Evolutionary conservation across 768 basidiomycete genomes (phyloP).

Genomic region (Auricularia auricula-judae): DNA sequence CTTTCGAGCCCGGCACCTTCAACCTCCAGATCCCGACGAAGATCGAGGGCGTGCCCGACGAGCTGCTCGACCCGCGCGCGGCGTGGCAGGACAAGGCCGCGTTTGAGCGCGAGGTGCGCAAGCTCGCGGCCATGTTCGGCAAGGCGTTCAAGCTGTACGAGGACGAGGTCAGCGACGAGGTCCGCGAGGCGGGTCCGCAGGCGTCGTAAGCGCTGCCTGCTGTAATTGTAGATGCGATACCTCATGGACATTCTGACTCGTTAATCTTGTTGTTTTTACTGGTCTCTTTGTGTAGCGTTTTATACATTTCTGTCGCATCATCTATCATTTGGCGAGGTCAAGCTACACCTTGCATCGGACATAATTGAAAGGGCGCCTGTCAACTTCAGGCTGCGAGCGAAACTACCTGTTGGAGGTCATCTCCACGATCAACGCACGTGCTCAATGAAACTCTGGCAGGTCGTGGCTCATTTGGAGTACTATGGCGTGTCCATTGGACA

Average conservation of each 20-base stretch:
- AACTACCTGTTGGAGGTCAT: too few species aligned
- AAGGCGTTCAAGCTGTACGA: constrained; percentile 91
- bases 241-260: too few species aligned
- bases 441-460: too few species aligned
- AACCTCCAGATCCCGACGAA: constrained; percentile 72
- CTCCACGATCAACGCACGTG: too few species aligned
- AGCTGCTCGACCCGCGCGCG: constrained; percentile 76
- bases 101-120: constrained; percentile 78
- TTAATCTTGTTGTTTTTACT: not conserved
- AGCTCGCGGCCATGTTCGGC: constrained; percentile 87
- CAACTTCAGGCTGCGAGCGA: too few species aligned
- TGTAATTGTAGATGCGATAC: too few species aligned
- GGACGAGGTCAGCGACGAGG: constrained; percentile 70
- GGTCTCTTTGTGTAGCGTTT: not conserved
- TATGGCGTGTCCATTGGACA: too few species aligned
- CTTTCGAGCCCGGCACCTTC: constrained; percentile 55
- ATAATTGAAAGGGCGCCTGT: too few species aligned
- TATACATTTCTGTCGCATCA: too few species aligned
- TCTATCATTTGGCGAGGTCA: too few species aligned
- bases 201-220: constrained; percentile 1
- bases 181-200: constrained; percentile 70
- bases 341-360: too few species aligned
- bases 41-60: constrained; percentile 79
- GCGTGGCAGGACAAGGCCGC: constrained; percentile 88
- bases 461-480: too few species aligned